Evolutionary conservation across 78 protist species (phyloP).

Genomic region (Dictyostelium capitatum): DNA sequence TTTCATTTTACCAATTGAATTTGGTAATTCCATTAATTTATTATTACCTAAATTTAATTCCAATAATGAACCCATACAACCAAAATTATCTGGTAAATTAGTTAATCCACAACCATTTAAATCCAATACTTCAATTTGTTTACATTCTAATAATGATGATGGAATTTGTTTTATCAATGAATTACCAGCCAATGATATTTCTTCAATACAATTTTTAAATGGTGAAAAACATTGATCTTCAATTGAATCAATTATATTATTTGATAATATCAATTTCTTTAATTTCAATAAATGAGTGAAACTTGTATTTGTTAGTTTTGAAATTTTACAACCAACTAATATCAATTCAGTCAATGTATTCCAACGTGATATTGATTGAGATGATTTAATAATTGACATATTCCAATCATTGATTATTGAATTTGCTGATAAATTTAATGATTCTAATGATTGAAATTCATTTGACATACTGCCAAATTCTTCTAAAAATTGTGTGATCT

Average conservation of each 20-base stretch:
- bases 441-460: constrained; percentile 14
- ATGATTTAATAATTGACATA: constrained; percentile 13
- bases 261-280: not conserved
- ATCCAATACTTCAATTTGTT: constrained; percentile 11
- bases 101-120: not conserved
- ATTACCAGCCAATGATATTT: constrained; percentile 21
- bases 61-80: not conserved
- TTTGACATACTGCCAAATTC: not conserved
- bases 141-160: not conserved
- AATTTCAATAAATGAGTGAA: not conserved
- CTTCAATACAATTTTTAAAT: constrained; percentile 1
- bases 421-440: constrained; percentile 6
- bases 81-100: not conserved
- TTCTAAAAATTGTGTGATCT: constrained; percentile 8
- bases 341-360: constrained; percentile 3
- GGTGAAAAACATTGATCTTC: not conserved
- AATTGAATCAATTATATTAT: not conserved
- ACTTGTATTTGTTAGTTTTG: not conserved
- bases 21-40: constrained; percentile 29
- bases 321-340: constrained; percentile 24
- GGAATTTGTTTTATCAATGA: not conserved
- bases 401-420: not conserved
- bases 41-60: constrained; percentile 38
- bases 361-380: not conserved
- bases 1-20: constrained; percentile 69